Conservation (phyloP, 345 rosid genomes). For the Microcos paniculata region DNA sequence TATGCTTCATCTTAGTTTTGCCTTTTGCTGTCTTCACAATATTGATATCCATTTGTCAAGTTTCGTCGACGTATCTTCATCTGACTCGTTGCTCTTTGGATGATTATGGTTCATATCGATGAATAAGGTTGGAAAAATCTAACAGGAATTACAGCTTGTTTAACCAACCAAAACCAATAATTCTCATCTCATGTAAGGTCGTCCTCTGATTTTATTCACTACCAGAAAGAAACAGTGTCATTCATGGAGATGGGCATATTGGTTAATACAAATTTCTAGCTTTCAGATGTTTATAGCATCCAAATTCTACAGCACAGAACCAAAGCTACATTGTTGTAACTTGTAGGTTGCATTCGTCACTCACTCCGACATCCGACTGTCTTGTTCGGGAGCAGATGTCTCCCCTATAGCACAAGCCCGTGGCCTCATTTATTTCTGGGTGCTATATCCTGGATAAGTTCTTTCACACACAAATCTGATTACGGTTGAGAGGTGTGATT, state of each 20-base stretch:
- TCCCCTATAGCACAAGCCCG: background rate
- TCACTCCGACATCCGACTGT: background rate
- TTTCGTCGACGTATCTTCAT: no score
- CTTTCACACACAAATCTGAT: background rate
- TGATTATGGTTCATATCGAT: background rate
- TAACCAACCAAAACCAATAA: no score
- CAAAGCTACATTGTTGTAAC: background rate
- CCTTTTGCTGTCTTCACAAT: background rate
- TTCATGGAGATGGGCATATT: background rate
- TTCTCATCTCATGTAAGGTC: no score
- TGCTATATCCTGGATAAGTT: background rate
- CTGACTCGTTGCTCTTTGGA: background rate
- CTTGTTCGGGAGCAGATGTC: background rate
- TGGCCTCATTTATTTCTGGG: background rate
- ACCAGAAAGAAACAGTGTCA: no score
- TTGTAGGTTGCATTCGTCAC: background rate
- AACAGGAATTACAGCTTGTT: no score
- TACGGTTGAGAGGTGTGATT: no score
- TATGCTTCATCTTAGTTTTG: background rate
- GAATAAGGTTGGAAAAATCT: no score
- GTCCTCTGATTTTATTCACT: no score
- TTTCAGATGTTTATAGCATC: background rate
- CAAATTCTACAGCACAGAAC: background rate
- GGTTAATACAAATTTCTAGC: background rate
- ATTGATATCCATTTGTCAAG: no score